Percentiles rank a stretch among this genome's conserved stretches.
Evolutionary conservation across 2,329 filamentous ascomycete species (phyloP).

Genomic region (Colletotrichum cordylinicola): DNA sequence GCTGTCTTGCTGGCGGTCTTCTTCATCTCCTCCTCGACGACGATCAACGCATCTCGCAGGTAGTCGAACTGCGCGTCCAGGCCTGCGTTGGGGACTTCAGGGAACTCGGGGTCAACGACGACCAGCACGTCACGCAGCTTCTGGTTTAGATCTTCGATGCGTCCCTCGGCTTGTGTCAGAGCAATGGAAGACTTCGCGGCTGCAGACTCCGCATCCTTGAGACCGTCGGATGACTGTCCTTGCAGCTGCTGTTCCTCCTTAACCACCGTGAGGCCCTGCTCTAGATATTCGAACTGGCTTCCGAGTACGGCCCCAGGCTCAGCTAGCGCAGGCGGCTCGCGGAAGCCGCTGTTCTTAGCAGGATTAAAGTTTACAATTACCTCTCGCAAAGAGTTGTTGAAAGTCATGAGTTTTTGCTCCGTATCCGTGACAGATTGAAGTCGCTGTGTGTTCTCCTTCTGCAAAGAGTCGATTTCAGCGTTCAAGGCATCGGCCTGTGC

Average conservation of each 20-base stretch:
- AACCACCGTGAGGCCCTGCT: constrained; percentile 67
- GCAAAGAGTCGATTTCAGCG: constrained; percentile 41
- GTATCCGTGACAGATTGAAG: constrained; percentile 63
- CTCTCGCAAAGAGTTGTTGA: constrained; percentile 72
- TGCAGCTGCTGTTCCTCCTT: constrained; percentile 59
- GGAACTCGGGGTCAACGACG: constrained; percentile 51
- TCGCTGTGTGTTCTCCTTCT: constrained; percentile 39
- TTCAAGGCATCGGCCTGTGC: constrained; percentile 37
- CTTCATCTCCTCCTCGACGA: constrained; percentile 50
- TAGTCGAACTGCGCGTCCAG: constrained; percentile 73
- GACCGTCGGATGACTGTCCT: constrained; percentile 31
- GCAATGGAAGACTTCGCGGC: constrained; percentile 26
- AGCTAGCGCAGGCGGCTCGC: constrained; percentile 39
- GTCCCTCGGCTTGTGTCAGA: constrained; percentile 53
- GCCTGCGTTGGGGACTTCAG: constrained; percentile 65
- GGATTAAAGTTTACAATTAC: constrained; percentile 71
- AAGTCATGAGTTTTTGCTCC: constrained; percentile 68
- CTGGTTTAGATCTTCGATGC: constrained; percentile 67
- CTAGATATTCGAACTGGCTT: constrained; percentile 73
- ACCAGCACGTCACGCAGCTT: constrained; percentile 66
- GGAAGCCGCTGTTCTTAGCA: constrained; percentile 52
- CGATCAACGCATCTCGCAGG: constrained; percentile 65
- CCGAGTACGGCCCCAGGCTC: constrained; percentile 41
- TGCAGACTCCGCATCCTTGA: constrained; percentile 28
- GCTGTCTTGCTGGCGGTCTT: constrained; percentile 34